Evolutionary conservation across 2,329 filamentous ascomycete genomes (phyloP).

Genomic region (Fusarium bulbicola): DNA sequence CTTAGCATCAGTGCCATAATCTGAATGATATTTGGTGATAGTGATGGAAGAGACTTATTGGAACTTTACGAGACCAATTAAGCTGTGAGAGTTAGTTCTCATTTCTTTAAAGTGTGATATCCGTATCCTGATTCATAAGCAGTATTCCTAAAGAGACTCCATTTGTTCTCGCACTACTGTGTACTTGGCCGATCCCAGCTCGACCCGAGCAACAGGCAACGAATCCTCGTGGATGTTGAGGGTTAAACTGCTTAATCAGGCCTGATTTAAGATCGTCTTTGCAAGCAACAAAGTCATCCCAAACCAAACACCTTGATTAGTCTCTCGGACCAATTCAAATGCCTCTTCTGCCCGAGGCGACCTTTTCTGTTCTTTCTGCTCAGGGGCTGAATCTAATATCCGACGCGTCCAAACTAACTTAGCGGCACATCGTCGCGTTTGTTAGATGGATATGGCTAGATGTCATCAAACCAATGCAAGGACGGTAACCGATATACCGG

Average conservation of each 20-base stretch:
- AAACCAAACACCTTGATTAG: slow-evolving; percentile 20
- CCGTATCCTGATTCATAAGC: slow-evolving; percentile 1
- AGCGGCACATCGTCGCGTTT: slow-evolving; percentile 19
- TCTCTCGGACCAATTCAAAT: slow-evolving; percentile 11
- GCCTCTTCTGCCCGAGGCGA: slow-evolving; percentile 19
- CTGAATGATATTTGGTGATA: slow-evolving; percentile 7
- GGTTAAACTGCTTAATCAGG: not conserved
- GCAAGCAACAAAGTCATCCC: slow-evolving; percentile 2
- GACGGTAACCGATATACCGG: slow-evolving; percentile 10
- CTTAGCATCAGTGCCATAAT: slow-evolving; percentile 28
- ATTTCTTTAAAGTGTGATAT: slow-evolving; percentile 8
- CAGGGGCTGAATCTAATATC: slow-evolving; percentile 26
- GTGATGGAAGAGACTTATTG: not conserved
- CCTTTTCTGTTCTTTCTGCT: slow-evolving; percentile 18
- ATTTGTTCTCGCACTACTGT: not conserved
- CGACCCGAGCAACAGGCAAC: not conserved
- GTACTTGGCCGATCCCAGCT: not conserved
- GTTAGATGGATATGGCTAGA: not conserved
- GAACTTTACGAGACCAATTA: not conserved
- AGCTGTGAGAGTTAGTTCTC: slow-evolving; percentile 1
- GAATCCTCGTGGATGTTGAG: slow-evolving; percentile 2
- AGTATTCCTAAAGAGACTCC: not conserved
- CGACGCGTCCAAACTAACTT: slow-evolving; percentile 8
- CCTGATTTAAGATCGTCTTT: slow-evolving; percentile 12
- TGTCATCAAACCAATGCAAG: slow-evolving; percentile 10